These are phyloP conservation scores for Oryza rufipogon DNA, from an alignment of 176 grass and related monocot genomes.

Conservation along the genomic window DNA sequence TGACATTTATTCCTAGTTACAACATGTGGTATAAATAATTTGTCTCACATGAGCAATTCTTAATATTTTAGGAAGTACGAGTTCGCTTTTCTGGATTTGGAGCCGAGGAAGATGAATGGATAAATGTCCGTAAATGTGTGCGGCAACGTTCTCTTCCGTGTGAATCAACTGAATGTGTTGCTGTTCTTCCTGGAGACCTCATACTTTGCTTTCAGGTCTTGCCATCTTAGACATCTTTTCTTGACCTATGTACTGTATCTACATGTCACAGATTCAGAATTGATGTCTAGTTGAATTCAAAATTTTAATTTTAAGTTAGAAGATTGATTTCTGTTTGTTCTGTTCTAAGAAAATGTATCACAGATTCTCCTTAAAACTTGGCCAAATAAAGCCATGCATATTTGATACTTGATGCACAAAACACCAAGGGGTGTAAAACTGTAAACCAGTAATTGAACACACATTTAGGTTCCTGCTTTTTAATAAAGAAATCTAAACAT, in stretches of 20 bases:
- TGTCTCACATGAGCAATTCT: not conserved
- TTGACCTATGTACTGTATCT: not conserved
- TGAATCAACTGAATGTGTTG: conserved; percentile 76
- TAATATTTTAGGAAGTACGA: conserved; percentile 63
- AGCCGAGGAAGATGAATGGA: conserved; percentile 85
- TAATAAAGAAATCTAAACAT: not conserved
- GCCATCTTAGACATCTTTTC: not conserved
- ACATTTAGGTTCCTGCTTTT: conserved; percentile 4
- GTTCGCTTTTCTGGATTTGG: conserved; percentile 88
- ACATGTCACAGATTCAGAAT: not conserved
- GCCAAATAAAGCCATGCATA: not conserved
- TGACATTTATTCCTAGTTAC: not conserved
- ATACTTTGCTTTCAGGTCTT: conserved; percentile 86
- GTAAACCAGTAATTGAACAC: not conserved
- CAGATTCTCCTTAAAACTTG: not conserved
- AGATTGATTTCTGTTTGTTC: not conserved
- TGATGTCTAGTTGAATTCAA: conserved; percentile 2
- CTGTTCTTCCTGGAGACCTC: conserved; percentile 78
- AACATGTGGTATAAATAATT: not conserved
- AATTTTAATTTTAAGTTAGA: not conserved
- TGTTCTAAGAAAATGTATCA: not conserved
- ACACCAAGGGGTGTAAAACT: not conserved
- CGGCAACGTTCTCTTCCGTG: conserved; percentile 80
- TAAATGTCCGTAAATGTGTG: conserved; percentile 82
- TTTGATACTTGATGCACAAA: not conserved